These are phyloP conservation scores for Boletus huronensis DNA, from an alignment of 768 basidiomycete species.

Conservation along the genomic window DNA sequence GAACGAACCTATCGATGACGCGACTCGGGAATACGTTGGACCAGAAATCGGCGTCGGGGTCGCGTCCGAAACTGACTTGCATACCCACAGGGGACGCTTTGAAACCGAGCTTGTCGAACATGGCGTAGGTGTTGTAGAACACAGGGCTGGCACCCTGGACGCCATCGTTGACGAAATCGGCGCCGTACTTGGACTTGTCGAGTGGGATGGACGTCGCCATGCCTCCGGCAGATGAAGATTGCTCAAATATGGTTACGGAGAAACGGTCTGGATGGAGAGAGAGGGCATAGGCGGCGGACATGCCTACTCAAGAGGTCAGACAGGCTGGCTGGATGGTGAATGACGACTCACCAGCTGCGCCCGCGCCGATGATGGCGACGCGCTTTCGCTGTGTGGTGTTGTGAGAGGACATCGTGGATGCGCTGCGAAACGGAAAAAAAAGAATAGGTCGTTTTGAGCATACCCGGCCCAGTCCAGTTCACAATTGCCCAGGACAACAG, in stretches of 20 bases:
- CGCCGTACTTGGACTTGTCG: neutral
- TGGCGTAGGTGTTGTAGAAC: neutral
- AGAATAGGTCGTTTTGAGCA: neutral
- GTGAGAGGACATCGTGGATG: neutral
- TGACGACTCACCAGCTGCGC: neutral
- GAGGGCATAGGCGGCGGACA: neutral
- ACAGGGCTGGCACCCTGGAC: neutral
- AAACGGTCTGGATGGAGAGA: neutral
- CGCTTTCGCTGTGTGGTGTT: neutral
- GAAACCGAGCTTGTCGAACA: neutral
- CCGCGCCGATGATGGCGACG: neutral
- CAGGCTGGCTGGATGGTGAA: neutral
- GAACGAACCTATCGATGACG: neutral
- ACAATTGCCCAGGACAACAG: neutral
- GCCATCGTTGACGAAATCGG: neutral
- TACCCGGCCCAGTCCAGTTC: neutral
- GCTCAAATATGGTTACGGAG: neutral
- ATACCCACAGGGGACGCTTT: neutral
- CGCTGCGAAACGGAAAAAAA: neutral
- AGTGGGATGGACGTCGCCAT: neutral
- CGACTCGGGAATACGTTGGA: neutral
- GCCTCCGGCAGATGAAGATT: neutral
- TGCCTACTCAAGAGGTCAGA: neutral
- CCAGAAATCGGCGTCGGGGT: neutral
- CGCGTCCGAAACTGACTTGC: neutral